A percentile compares a stretch with the other conserved stretches of the same genome.
Conservation (phyloP, 106 monocot genomes). For the Dendrobium nobile region DNA sequence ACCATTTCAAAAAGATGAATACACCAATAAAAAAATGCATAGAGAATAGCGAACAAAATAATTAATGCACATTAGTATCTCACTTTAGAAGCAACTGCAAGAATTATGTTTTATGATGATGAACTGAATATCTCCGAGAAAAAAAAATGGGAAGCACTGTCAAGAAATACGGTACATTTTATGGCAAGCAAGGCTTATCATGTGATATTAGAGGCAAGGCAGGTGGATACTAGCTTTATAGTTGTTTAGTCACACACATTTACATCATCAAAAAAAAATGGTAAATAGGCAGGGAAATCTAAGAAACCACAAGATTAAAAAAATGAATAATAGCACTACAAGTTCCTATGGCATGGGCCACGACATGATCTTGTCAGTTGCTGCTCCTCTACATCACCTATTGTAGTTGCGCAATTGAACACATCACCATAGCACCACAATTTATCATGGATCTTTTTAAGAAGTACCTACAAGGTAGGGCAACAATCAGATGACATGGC, state of each 20-base stretch:
- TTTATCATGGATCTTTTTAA: constrained; percentile 92
- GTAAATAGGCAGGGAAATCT: background rate
- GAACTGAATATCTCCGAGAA: background rate
- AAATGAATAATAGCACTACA: background rate
- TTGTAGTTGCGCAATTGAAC: constrained; percentile 80
- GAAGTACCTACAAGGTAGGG: constrained; percentile 73
- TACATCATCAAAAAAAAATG: background rate
- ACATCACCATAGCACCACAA: constrained; percentile 87
- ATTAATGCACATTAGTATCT: background rate
- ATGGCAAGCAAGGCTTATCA: background rate
- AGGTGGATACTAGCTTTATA: background rate
- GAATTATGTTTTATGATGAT: constrained; percentile 3
- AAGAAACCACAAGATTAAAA: background rate
- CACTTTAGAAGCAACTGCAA: background rate
- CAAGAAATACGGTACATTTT: background rate
- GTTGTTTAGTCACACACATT: background rate
- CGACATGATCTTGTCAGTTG: constrained; percentile 62
- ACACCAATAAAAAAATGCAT: background rate
- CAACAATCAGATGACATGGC: constrained; percentile 64
- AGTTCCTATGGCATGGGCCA: constrained; percentile 89
- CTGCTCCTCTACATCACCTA: constrained; percentile 47
- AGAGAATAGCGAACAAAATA: background rate
- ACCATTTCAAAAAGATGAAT: background rate
- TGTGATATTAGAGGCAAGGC: background rate
- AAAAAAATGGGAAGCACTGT: background rate